These are phyloP conservation scores for Misopates orontium DNA, from an alignment of 257 asterid genomes.

Conservation along the genomic window DNA sequence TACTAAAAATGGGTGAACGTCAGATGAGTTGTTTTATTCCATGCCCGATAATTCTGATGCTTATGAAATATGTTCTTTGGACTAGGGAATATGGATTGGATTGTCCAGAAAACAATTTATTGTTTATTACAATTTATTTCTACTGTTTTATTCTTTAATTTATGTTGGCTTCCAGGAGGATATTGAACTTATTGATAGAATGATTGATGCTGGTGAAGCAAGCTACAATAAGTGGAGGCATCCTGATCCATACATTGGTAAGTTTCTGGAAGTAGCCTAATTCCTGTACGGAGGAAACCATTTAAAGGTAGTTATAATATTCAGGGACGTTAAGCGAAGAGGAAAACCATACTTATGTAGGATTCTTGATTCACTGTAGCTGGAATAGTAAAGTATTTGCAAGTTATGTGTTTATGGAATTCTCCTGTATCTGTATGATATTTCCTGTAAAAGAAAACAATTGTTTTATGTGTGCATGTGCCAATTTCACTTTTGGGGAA, in stretches of 20 bases:
- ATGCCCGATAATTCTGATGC: not conserved
- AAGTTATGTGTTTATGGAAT: not conserved
- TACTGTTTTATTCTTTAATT: not conserved
- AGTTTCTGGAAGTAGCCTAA: conserved; percentile 24
- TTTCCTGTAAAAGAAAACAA: not conserved
- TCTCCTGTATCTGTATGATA: not conserved
- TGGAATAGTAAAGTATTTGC: not conserved
- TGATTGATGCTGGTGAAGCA: conserved; percentile 76
- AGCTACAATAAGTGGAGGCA: conserved; percentile 76
- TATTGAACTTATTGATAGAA: conserved; percentile 74
- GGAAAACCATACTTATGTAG: not conserved
- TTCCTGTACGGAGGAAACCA: not conserved
- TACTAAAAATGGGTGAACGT: not conserved
- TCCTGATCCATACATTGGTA: conserved; percentile 96
- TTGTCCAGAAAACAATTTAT: not conserved
- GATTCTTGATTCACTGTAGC: too few species aligned
- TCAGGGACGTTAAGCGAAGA: not conserved
- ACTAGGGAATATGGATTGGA: not conserved
- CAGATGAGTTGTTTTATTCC: not conserved
- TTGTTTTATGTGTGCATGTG: conserved; percentile 8
- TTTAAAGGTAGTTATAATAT: not conserved
- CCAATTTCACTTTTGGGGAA: conserved; percentile 10
- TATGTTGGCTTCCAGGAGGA: conserved; percentile 60
- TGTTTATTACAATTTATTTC: not conserved
- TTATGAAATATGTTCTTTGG: not conserved